Evolutionary conservation across 257 asterid genomes (phyloP).

Genomic region (Ehretia macrophylla): DNA sequence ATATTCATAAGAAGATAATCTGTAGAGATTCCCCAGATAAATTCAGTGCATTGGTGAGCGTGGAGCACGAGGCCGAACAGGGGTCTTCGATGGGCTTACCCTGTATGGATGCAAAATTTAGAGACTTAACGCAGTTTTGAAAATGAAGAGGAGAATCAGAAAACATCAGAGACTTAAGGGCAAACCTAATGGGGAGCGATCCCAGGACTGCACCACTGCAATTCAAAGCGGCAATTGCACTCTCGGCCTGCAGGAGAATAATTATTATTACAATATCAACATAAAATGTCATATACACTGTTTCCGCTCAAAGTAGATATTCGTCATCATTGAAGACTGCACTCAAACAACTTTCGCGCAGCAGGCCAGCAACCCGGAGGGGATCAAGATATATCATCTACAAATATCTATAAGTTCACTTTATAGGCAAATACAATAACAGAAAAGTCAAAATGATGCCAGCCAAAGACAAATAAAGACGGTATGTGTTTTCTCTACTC

Average conservation of each 20-base stretch:
- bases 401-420: background rate
- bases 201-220: constrained; percentile 24
- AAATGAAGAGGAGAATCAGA: background rate
- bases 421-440: background rate
- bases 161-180: background rate
- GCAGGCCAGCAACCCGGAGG: background rate
- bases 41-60: constrained; percentile 5
- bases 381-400: background rate
- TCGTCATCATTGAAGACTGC: background rate
- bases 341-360: background rate
- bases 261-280: background rate
- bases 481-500: background rate
- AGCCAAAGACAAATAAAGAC: too few species aligned
- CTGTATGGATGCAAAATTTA: constrained; percentile 3
- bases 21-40: background rate
- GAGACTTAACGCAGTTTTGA: background rate
- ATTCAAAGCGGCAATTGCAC: constrained; percentile 25
- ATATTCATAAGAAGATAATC: background rate
- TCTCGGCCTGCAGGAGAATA: constrained; percentile 13
- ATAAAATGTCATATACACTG: background rate
- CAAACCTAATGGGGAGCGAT: constrained; percentile 20
- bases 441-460: background rate
- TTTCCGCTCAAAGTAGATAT: background rate
- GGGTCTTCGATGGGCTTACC: constrained; percentile 19
- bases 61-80: constrained; percentile 18